Base-by-base conservation (phyloP, 2,329 filamentous ascomycete genomes). In the Pseudogymnoascus sp. region DNA sequence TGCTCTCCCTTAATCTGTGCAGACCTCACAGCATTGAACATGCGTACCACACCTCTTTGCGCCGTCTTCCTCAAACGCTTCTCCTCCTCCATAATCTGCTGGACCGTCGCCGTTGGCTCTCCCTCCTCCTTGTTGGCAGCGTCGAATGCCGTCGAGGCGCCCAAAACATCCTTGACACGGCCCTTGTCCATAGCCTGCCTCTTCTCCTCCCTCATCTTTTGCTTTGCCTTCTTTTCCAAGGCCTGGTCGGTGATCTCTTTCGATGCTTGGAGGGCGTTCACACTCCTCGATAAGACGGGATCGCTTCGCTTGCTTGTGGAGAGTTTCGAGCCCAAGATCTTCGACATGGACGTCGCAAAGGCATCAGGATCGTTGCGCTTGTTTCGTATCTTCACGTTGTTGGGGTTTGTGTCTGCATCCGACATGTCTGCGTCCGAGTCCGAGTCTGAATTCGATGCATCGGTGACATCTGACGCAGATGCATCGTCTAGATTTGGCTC, bases 21-120 rank as follows among this genome's bases (percentile, higher is more conserved):
- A 21, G 91, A 91, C 51, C 93, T 83, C 34, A 99, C 92, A 0
- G 95, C 95, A 75, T 97, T 97, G 78, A 99, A 99, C 64, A 99
- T 80, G 80, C 93, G 96, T 23, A 97, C 88, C 42, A 99, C 95
- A 84, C 93, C 93, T 63, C 91, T 84, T 77, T 97, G 91, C 51
- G 93, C 93, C 60, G 90, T 91, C 79, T 96, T 95, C 71, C 90
- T 86, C 72, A 97, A 75, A 67, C 85, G 81, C 77, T 87, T 88
- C 80, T 97, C 93, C 70, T 87, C 83, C 72, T 89, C 90, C 71
- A 85, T 73, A 26, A 83, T 81, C 67, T 82, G 78, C 14, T 77
- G 77, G 26, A 82, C 82, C 18, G 83, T 83, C 63, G 81, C 77
- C 65, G 70, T 72, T 6, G 71, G 72, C 39, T 72, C 72, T 5